Base-by-base conservation (phyloP, 768 basidiomycete genomes). In the Pluteus cervinus region DNA sequence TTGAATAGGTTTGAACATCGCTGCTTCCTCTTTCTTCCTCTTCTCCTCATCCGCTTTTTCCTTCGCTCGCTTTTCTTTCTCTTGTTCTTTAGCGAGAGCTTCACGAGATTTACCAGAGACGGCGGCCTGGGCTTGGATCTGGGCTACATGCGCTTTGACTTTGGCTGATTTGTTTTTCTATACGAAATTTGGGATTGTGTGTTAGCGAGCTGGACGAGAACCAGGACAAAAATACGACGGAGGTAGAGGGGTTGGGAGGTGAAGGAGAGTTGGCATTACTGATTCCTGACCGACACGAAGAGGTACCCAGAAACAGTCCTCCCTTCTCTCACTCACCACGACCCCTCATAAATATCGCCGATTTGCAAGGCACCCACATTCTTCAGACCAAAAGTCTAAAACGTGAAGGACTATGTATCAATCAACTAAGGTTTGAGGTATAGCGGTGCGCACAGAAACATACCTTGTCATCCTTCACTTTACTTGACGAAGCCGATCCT, bases 91-190 rank as follows among this genome's bases (percentile, higher is more conserved):
- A 43, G 81, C 87, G 4, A 93, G 65, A 8, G 66, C 50, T 22
- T 79, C 88, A 39, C 75, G 79, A 22, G 85, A 92, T 60, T 93
- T 93, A 25, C 92, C 92, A 0, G 81, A 57, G 48, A 66, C 48
- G 3, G 82, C 62, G 29, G 79, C 73, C 57, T 93, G 87, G 43
- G 81, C 72, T 62, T 96, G 80, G 33, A 98, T 76, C 31, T 71
- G 70, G 34, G 79, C 77, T 15, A 94, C 81, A 46, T 89, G 74
- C 48, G 84, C 79, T 68, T 97, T 86, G 18, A 93, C 93, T 60
- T 85, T 96, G 51, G 88, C 64, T 2, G 91, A 93, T 66, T 90
- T 92, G 57, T 91, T 92, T 88, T 92, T 93, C 86, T 88, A 55
- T 32, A 32, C 26, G 42, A 39, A 25, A 23, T n/a, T 24, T 38